A percentile compares a stretch with the other conserved stretches of the same genome.
phyloP scores from a whole-genome alignment of 371 early-diverging fungal species.

The Lichtheimia corymbifera region DNA sequence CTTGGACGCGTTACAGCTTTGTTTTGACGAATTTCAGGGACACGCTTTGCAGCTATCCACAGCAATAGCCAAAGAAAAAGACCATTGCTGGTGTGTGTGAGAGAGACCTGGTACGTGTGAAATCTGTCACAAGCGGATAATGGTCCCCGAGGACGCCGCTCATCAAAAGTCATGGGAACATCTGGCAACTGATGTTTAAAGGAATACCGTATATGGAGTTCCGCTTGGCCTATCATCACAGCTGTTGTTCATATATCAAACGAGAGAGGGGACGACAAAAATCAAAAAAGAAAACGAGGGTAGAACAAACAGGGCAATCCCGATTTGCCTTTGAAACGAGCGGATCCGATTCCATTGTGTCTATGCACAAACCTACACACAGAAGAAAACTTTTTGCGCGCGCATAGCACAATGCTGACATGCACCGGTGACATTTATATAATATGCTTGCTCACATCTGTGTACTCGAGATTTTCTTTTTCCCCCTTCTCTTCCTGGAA shows the following conservation, averaged over 20 bases:
- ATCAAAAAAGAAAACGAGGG: no score
- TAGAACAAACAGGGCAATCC: constrained; percentile 7
- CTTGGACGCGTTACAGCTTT: not conserved
- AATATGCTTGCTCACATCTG: not conserved
- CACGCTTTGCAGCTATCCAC: no score
- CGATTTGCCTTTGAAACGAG: constrained; percentile 12
- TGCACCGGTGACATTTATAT: constrained; percentile 11
- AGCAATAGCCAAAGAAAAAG: no score
- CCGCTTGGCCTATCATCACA: not conserved
- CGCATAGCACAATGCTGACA: not conserved
- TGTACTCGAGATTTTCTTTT: constrained; percentile 1
- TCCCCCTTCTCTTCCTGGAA: constrained; percentile 10
- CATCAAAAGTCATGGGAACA: constrained; percentile 12
- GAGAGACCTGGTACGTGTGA: constrained; percentile 7
- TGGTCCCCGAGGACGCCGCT: constrained; percentile 8
- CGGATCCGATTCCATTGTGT: constrained; percentile 9
- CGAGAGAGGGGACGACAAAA: constrained; percentile 7
- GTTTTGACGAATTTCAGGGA: not conserved
- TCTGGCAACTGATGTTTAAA: constrained; percentile 3
- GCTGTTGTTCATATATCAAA: constrained; percentile 7
- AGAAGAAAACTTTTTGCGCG: not conserved
- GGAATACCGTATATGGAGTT: constrained; percentile 8
- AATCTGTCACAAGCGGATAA: constrained; percentile 13
- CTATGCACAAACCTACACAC: not conserved
- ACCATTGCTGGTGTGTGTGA: no score